phyloP scores from a whole-genome alignment of 2,329 filamentous ascomycete genomes.

The Hyphodiscus sp. region DNA sequence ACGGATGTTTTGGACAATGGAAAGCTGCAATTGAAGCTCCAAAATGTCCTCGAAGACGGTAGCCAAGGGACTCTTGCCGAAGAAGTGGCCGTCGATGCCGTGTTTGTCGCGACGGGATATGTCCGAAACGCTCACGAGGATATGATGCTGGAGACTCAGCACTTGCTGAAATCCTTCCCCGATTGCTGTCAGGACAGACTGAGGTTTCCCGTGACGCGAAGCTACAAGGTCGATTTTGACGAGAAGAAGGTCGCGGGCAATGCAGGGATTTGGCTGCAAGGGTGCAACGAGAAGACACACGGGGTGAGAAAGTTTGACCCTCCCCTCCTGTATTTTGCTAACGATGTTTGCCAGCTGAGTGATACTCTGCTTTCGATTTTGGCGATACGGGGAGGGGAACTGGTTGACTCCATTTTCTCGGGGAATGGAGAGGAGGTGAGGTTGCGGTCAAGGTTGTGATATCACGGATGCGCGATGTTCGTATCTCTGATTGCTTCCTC shows the following conservation, averaged over 20 bases:
- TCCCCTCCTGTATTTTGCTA: slow-evolving; percentile 24
- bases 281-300: slow-evolving; percentile 84
- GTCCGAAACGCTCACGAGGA: slow-evolving; percentile 67
- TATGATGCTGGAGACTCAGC: slow-evolving; percentile 61
- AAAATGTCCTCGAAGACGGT: slow-evolving; percentile 26
- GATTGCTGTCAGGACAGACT: slow-evolving; percentile 30
- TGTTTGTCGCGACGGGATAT: slow-evolving; percentile 86
- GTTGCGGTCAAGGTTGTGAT: background rate
- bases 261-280: slow-evolving; percentile 86
- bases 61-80: slow-evolving; percentile 32
- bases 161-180: slow-evolving; percentile 46
- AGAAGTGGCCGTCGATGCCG: slow-evolving; percentile 59
- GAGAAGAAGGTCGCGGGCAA: slow-evolving; percentile 57
- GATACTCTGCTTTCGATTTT: slow-evolving; percentile 74
- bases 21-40: background rate
- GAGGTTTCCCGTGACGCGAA: slow-evolving; percentile 58
- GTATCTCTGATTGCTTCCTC: too few relatives aligned
- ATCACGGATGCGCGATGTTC: too few relatives aligned
- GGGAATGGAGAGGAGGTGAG: background rate
- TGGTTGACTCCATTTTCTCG: slow-evolving; percentile 66
- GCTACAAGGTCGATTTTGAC: slow-evolving; percentile 71
- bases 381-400: slow-evolving; percentile 66
- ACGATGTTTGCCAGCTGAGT: slow-evolving; percentile 50
- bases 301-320: slow-evolving; percentile 52
- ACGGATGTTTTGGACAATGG: background rate